Evolutionary conservation across 2,329 filamentous ascomycete genomes (phyloP).

Genomic region (Fusarium sacchari): DNA sequence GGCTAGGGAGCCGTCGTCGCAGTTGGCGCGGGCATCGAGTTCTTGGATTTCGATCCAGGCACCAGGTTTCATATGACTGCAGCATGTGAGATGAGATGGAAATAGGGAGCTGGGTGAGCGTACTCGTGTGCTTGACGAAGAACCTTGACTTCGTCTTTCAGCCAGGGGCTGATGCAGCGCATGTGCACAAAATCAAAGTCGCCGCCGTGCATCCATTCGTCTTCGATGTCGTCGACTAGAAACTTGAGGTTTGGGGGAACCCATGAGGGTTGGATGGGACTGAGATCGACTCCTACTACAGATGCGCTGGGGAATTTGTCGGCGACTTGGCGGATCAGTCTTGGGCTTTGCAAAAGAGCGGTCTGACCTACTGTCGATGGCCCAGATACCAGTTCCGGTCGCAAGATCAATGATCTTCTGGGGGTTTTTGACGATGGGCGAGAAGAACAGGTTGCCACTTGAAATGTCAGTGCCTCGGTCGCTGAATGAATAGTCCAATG

Average conservation of each 20-base stretch:
- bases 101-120: rapidly evolving
- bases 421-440: conserved; percentile 23
- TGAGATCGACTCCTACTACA: conserved; percentile 38
- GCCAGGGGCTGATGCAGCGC: conserved; percentile 39
- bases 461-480: neutral
- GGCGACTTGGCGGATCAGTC: conserved; percentile 23
- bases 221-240: conserved; percentile 53
- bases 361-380: conserved; percentile 27
- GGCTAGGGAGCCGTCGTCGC: conserved; percentile 52
- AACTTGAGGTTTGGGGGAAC: conserved; percentile 54
- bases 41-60: conserved; percentile 48
- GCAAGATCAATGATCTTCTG: conserved; percentile 39
- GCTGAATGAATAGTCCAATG: rapidly evolving
- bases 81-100: rapidly evolving
- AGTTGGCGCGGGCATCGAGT: conserved; percentile 49
- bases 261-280: conserved; percentile 46
- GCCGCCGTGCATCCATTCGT: conserved; percentile 56
- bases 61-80: conserved; percentile 31
- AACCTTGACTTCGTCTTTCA: conserved; percentile 28
- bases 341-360: rapidly evolving
- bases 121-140: conserved; percentile 34
- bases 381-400: conserved; percentile 40
- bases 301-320: conserved; percentile 41
- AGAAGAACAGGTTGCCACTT: conserved; percentile 37
- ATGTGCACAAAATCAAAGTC: conserved; percentile 39